These are phyloP conservation scores for Carnegiea gigantea DNA, from an alignment of 179 eudicot species.

Conservation along the genomic window DNA sequence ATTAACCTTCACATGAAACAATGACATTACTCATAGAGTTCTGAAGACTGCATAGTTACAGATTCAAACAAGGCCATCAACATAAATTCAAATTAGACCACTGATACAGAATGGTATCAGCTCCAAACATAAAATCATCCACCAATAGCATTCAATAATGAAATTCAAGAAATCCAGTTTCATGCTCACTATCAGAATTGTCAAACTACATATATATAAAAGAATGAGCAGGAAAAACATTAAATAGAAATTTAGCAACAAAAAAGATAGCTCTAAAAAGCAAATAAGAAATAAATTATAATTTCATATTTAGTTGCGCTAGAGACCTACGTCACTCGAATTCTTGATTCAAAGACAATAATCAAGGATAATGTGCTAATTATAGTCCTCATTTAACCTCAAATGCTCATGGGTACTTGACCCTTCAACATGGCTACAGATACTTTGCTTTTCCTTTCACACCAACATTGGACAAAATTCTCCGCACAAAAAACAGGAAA, in stretches of 20 bases:
- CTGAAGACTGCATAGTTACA: neutral
- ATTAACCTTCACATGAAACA: conserved; percentile 56
- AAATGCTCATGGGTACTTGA: neutral
- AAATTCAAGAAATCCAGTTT: no score
- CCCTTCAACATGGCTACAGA: neutral
- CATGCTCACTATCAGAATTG: no score
- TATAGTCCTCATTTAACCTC: neutral
- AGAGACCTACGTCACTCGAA: no score
- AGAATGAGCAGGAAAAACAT: neutral
- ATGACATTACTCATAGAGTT: neutral
- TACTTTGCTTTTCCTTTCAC: neutral
- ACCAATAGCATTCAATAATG: neutral
- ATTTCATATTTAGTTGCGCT: neutral
- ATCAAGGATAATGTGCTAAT: neutral
- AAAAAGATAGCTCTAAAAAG: neutral
- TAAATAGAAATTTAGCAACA: neutral
- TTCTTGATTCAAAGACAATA: no score
- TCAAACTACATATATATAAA: neutral
- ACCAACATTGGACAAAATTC: no score
- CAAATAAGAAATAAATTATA: neutral
- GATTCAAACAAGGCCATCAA: neutral
- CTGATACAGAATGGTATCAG: no score
- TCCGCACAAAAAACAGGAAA: neutral
- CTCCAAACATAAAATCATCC: neutral
- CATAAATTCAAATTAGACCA: neutral